A percentile compares a stretch with the other conserved stretches of the same genome.
Conservation (phyloP, 2,329 filamentous ascomycete genomes). For the Ceratocystis ficicola region DNA sequence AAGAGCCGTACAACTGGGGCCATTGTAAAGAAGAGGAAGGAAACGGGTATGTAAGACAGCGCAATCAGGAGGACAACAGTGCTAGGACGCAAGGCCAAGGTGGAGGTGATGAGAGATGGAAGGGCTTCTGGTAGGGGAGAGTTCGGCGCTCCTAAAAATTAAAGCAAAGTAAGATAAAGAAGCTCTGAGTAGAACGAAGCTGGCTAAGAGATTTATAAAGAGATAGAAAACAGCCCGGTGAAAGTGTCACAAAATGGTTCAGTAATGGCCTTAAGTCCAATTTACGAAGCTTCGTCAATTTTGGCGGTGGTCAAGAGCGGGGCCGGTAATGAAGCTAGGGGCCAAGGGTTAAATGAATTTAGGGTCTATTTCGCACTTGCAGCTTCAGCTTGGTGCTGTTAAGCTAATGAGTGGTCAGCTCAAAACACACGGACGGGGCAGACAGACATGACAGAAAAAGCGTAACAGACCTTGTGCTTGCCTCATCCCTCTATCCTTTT, state of each 20-base stretch:
- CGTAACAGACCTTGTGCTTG: not conserved
- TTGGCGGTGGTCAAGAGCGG: conserved; percentile 7
- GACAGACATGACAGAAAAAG: not conserved
- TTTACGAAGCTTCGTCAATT: no score
- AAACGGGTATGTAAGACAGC: not conserved
- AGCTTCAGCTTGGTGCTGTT: not conserved
- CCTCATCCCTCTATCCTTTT: not conserved
- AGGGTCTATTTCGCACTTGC: not conserved
- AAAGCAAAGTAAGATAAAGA: no score
- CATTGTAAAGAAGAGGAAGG: conserved; percentile 2
- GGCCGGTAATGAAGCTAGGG: not conserved
- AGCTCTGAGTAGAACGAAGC: no score
- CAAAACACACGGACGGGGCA: not conserved
- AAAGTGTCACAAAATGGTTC: no score
- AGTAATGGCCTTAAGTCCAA: no score
- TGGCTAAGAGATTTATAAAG: no score
- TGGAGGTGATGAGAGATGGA: not conserved
- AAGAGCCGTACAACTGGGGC: conserved; percentile 33
- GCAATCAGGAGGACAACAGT: not conserved
- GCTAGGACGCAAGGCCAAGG: not conserved
- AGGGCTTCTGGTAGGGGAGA: not conserved
- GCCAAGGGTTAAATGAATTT: not conserved
- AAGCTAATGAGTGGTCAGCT: not conserved
- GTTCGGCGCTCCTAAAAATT: no score
- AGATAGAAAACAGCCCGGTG: no score